Base-by-base conservation (phyloP, 495 filamentous ascomycete genomes). In the Podospora sp. region DNA sequence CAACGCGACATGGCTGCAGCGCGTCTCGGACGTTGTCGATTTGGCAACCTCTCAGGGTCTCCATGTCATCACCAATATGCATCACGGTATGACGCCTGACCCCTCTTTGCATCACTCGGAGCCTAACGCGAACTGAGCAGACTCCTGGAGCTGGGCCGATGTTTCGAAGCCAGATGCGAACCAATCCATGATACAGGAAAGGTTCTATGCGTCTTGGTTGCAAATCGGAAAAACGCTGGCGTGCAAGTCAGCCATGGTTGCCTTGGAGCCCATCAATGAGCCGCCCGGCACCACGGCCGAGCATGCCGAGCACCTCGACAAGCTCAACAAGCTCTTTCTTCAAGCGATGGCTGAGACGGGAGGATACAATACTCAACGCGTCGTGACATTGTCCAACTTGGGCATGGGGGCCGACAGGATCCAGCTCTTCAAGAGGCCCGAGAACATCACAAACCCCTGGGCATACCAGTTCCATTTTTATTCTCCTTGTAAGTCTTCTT, bases 381-480 rank as follows among this genome's bases (percentile, higher is more conserved):
- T 89, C 0, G 82, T 89, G n/a, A 86, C 83, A 16, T 79, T 89
- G 11, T 83, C 80, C 0, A 85, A 86, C 2, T 73, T 79, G 6
- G 78, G 80, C 24, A 77, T 84, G 72, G 84, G 88, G 64, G 69
- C 78, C 46, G 84, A 86, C 69, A 88, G 84, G 20, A 78, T 78
- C 4, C 73, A 85, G 62, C 88, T 81, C 81, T 88, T 88, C 68
- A 73, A 77, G 56, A 72, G 73, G 16, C 84, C 84, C 0, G 74
- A 76, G 5, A 80, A 81, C 14, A 82, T 82, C 50, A 75, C 79
- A 0, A 87, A 87, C 55, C 87, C 87, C 4, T 89, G 83, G 75
- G 86, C 85, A 5, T 78, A 89, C 56, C 87, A 89, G 69, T 86
- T 88, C 72, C 87, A 88, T 65, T 88, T 88, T 70, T 89, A 89